These are phyloP conservation scores for Penicillium psychrosexuale DNA, from an alignment of 2,329 filamentous ascomycete genomes.

Conservation along the genomic window DNA sequence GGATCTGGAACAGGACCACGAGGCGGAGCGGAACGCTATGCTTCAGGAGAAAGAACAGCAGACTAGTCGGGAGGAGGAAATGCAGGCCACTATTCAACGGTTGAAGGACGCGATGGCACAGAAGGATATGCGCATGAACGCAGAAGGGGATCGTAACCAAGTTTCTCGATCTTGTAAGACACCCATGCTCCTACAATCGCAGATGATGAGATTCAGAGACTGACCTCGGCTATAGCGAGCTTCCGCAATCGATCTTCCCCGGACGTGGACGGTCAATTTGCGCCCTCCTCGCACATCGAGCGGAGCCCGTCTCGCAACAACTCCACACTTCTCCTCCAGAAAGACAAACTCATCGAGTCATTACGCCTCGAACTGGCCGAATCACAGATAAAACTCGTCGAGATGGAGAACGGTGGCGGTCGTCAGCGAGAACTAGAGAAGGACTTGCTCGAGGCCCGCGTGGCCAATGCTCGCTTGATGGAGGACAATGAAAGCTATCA, in stretches of 20 bases:
- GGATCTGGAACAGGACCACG: constrained; percentile 90
- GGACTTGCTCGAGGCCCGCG: constrained; percentile 82
- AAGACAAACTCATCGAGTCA: constrained; percentile 93
- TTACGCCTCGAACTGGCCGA: constrained; percentile 89
- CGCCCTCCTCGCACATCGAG: constrained; percentile 77
- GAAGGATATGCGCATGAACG: constrained; percentile 57
- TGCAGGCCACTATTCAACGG: constrained; percentile 84
- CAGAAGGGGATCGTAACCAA: constrained; percentile 51
- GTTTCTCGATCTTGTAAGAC: constrained; percentile 53
- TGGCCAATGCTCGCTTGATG: constrained; percentile 94
- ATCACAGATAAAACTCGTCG: constrained; percentile 89
- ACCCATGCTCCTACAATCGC: not conserved
- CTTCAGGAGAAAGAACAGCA: constrained; percentile 91
- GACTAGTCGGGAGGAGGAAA: constrained; percentile 77
- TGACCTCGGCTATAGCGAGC: constrained; percentile 36
- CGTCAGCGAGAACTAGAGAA: constrained; percentile 87
- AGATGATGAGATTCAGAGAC: constrained; percentile 3
- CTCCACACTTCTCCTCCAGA: constrained; percentile 86
- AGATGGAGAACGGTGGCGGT: constrained; percentile 90
- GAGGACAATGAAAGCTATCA: constrained; percentile 99
- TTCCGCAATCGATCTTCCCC: constrained; percentile 54
- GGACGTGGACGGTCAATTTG: constrained; percentile 77
- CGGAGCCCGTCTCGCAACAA: constrained; percentile 86
- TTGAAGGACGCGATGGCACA: constrained; percentile 86
- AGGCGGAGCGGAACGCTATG: constrained; percentile 81